Evolutionary conservation across 352 stramenopile species (phyloP), one percentile per base, ranked within the genome.

Genomic region (Phytophthora foliorum): DNA sequence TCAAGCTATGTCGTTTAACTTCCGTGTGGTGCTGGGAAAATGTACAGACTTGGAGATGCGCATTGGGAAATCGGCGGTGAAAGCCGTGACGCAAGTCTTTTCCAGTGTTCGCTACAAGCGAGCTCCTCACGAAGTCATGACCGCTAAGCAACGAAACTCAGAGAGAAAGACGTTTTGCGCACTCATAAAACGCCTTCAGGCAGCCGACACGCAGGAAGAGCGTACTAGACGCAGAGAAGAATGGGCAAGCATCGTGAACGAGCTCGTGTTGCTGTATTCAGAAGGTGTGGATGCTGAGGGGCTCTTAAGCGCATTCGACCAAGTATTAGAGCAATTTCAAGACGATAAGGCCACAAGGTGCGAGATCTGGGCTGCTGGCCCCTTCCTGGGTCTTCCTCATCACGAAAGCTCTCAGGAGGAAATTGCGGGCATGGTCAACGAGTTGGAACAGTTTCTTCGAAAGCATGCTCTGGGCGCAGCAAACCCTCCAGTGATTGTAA

Each of bases 311-410:
- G 32, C 62, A 6, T 87, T 87, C 19, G 25, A 57, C 1, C 10
- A 41, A 39, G 14, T 82, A 19, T 24, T 85, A 2, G 59, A 72
- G 10, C n/a, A 46, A 39, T 59, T 56, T 52, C 63, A 45, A 5
- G 55, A 68, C 1, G 63, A 87, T 34, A 56, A 78, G 9, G 31
- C 61, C 11, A 32, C 48, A 10, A 67, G 68, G 32, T 38, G 49
- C 16, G 31, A 82, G 27, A 75, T 90, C 25, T 94, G 75, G 79
- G 25, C 52, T 58, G 73, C 75, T 0, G 84, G 77, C 2, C 75
- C 84, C 0, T 92, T 86, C 68, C 67, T 94, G 16, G 83, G 91
- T 56, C 68, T 94, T 8, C 88, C 88, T 16, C 75, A 91, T 49
- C 84, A 93, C 60, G 67, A 86, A 74, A 92, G 67, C 63, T 82